These are phyloP conservation scores for Eucalyptus regnans DNA, from an alignment of 345 rosid species.

Conservation along the genomic window DNA sequence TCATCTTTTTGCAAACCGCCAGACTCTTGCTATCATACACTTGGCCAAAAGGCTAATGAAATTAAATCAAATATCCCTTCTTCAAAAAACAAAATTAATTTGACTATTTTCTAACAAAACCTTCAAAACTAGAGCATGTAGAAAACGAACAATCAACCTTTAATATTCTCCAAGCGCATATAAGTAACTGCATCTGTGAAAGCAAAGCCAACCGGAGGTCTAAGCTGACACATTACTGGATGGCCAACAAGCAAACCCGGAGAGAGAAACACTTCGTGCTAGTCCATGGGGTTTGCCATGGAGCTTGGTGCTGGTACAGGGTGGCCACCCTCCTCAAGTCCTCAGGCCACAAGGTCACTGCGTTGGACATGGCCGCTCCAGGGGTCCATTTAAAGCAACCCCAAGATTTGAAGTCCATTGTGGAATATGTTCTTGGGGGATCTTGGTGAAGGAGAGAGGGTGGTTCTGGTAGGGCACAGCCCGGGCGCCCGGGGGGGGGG, in stretches of 20 bases:
- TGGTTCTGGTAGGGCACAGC: slow-evolving; percentile 27
- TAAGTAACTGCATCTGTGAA: no score
- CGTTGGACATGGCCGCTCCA: slow-evolving; percentile 14
- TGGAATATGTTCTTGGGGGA: slow-evolving; percentile 15
- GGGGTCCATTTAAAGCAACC: slow-evolving; percentile 10
- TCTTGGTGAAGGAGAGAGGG: slow-evolving; percentile 9
- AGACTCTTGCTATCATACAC: no score
- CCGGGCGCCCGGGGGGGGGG: not conserved
- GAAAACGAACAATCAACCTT: no score
- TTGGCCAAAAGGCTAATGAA: no score
- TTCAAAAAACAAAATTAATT: no score
- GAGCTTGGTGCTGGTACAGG: slow-evolving; percentile 28
- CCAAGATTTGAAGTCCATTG: slow-evolving; percentile 2
- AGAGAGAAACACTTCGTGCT: not conserved
- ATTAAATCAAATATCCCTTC: no score
- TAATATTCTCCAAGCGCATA: no score
- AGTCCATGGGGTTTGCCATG: slow-evolving; percentile 10
- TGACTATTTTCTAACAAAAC: no score
- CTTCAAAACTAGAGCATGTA: no score
- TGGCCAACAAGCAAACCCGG: not conserved
- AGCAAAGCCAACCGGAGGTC: no score
- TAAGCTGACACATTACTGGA: not conserved
- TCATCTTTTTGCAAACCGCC: no score
- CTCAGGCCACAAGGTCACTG: slow-evolving; percentile 9
- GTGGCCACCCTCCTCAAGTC: slow-evolving; percentile 3